phyloP scores from a whole-genome alignment of 495 filamentous ascomycete genomes.

The Neurospora sp. region DNA sequence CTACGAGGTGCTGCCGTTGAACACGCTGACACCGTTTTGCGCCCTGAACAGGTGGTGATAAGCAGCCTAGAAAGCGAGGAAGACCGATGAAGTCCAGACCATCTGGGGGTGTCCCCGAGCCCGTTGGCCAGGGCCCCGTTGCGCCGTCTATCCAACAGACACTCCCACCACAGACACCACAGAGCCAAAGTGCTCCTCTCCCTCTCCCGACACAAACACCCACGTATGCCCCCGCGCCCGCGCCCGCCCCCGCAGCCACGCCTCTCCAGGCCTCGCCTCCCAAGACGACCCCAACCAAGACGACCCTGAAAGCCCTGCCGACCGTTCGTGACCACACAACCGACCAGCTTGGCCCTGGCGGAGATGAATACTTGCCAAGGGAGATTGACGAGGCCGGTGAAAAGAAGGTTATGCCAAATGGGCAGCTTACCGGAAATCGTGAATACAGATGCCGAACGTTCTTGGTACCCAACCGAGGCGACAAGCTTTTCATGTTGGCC shows the following conservation, averaged over 20 bases:
- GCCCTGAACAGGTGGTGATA: slow-evolving; percentile 38
- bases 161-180: slow-evolving; percentile 65
- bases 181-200: slow-evolving; percentile 56
- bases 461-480: slow-evolving; percentile 75
- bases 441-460: slow-evolving; percentile 94
- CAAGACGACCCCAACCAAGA: slow-evolving; percentile 81
- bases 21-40: slow-evolving; percentile 30
- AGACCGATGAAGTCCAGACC: slow-evolving; percentile 63
- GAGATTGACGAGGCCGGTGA: slow-evolving; percentile 91
- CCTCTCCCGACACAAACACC: slow-evolving; percentile 48
- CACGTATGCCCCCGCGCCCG: slow-evolving; percentile 49
- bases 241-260: slow-evolving; percentile 36
- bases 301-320: slow-evolving; percentile 85
- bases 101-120: slow-evolving; percentile 35
- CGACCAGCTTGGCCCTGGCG: slow-evolving; percentile 81
- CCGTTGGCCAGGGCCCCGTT: slow-evolving; percentile 42
- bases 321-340: slow-evolving; percentile 97
- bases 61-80: slow-evolving; percentile 68
- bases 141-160: slow-evolving; percentile 34
- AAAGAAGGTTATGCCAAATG: slow-evolving; percentile 79
- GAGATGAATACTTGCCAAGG: slow-evolving; percentile 93
- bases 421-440: slow-evolving; percentile 68
- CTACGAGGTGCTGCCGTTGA: slow-evolving; percentile 19
- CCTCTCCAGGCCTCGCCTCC: slow-evolving; percentile 68
- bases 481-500: slow-evolving; percentile 97